phyloP scores from a whole-genome alignment of 1,284 basidiomycete species.

The Hypsizygus ulmarius region DNA sequence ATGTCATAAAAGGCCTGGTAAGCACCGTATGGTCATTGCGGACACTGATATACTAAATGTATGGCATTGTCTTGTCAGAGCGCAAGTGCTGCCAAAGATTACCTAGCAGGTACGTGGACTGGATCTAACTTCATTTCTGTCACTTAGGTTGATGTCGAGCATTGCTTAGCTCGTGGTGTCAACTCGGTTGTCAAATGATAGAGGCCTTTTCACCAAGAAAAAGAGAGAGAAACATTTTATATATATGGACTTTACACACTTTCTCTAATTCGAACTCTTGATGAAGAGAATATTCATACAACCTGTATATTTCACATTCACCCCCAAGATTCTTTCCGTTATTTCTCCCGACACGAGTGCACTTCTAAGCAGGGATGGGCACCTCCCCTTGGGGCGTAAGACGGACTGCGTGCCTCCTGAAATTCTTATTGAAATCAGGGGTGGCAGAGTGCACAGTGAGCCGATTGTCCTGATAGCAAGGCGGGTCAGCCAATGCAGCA shows the following conservation, averaged over 20 bases:
- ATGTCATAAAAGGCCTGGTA: conserved; percentile 77
- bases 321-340: too few species aligned
- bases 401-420: conserved; percentile 49
- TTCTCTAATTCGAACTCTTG: too few species aligned
- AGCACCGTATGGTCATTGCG: conserved; percentile 25
- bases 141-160: background rate
- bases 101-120: conserved; percentile 41
- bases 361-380: conserved; percentile 34
- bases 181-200: conserved; percentile 40
- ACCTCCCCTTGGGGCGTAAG: conserved; percentile 55
- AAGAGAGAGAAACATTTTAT: too few species aligned
- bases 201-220: too few species aligned
- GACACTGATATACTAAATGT: background rate
- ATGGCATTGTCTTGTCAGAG: conserved; percentile 31
- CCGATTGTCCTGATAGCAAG: conserved; percentile 44
- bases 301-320: too few species aligned
- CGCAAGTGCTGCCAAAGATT: conserved; percentile 49
- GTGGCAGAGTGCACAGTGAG: conserved; percentile 49
- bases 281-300: too few species aligned
- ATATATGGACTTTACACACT: too few species aligned
- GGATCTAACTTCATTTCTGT: background rate
- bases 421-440: conserved; percentile 38
- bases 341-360: too few species aligned
- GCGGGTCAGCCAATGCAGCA: background rate
- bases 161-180: conserved; percentile 40